These are phyloP conservation scores for Clarkia xantiana DNA, from an alignment of 345 rosid genomes.

Conservation along the genomic window DNA sequence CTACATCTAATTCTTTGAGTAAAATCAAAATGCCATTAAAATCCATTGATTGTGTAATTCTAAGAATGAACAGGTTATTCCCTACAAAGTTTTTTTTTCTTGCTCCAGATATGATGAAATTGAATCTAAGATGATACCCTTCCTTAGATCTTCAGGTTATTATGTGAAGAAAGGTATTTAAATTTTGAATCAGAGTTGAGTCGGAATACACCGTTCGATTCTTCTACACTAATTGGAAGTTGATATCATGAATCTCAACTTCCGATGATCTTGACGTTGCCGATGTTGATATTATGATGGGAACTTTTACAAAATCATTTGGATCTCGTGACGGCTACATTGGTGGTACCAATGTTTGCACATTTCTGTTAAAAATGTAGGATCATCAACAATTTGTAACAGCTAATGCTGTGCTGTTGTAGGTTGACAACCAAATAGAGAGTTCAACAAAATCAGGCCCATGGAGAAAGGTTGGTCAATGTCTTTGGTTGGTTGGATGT, in stretches of 20 bases:
- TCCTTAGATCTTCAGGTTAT: conserved; percentile 79
- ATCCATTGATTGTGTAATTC: no score
- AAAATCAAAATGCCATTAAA: no score
- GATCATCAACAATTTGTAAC: no score
- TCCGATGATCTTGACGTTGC: no score
- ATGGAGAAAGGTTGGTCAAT: conserved; percentile 62
- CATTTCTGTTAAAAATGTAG: background rate
- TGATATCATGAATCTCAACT: no score
- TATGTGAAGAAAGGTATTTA: conserved; percentile 87
- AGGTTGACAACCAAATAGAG: conserved; percentile 54
- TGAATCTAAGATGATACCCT: conserved; percentile 78
- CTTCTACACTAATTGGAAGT: no score
- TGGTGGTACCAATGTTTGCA: conserved; percentile 81
- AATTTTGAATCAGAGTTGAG: no score
- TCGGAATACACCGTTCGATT: no score
- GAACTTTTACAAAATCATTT: conserved; percentile 96
- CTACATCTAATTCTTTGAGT: no score
- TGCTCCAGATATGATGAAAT: conserved; percentile 87
- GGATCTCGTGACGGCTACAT: conserved; percentile 96
- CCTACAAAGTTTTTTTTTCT: conserved; percentile 1
- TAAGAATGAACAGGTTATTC: no score
- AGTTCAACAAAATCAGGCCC: conserved; percentile 56
- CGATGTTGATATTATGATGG: conserved; percentile 97
- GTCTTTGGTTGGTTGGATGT: no score
- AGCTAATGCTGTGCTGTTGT: conserved; percentile 9